phyloP scores from a whole-genome alignment of 2,329 filamentous ascomycete species.

The Curvularia verruculosa region DNA sequence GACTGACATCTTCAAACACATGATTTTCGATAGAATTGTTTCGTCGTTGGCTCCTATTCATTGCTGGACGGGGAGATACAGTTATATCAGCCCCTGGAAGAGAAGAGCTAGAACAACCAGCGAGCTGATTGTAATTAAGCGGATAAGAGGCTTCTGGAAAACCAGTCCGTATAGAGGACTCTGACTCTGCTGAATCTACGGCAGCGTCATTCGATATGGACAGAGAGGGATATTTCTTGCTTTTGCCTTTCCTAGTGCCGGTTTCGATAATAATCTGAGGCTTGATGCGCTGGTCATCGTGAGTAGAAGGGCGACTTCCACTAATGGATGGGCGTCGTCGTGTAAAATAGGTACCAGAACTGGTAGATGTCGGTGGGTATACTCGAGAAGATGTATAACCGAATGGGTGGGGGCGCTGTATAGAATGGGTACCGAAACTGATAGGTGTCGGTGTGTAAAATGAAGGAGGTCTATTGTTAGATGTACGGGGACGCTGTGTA shows the following conservation, averaged over 20 bases:
- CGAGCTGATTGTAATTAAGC: slow-evolving; percentile 31
- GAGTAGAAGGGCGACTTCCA: slow-evolving; percentile 35
- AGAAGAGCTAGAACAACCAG: slow-evolving; percentile 27
- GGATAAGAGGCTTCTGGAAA: slow-evolving; percentile 36
- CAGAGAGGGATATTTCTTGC: slow-evolving; percentile 32
- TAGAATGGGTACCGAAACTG: too few relatives aligned
- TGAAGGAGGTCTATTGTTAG: too few relatives aligned
- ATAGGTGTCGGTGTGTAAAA: too few relatives aligned
- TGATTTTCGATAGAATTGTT: slow-evolving; percentile 28
- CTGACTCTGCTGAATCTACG: slow-evolving; percentile 39
- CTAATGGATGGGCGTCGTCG: slow-evolving; percentile 33
- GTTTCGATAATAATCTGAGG: slow-evolving; percentile 40
- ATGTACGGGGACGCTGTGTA: too few relatives aligned
- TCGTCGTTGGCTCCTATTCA: slow-evolving; percentile 28
- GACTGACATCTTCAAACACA: slow-evolving; percentile 32
- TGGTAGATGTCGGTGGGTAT: slow-evolving; percentile 41
- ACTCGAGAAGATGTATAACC: slow-evolving; percentile 39
- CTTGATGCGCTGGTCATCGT: slow-evolving; percentile 31
- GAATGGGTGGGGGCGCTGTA: too few relatives aligned
- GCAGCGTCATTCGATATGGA: slow-evolving; percentile 32
- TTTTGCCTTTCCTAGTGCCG: slow-evolving; percentile 32
- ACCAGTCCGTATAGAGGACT: slow-evolving; percentile 42
- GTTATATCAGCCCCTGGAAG: slow-evolving; percentile 27
- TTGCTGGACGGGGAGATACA: slow-evolving; percentile 31
- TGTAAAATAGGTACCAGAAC: slow-evolving; percentile 30